phyloP scores from a whole-genome alignment of 331 rosid species.

The Acacia concinna region DNA sequence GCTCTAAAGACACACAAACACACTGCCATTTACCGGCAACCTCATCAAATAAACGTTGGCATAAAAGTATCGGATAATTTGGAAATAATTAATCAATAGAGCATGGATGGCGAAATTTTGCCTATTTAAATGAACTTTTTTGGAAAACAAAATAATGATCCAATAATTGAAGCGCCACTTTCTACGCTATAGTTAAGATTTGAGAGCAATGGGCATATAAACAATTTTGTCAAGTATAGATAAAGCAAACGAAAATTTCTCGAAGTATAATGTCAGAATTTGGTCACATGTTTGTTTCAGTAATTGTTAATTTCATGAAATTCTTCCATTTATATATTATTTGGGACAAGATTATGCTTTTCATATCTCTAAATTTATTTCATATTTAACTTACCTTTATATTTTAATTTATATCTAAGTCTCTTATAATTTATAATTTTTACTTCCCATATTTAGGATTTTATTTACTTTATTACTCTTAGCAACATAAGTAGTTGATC shows the following conservation, averaged over 20 bases:
- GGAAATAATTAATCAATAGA: neutral
- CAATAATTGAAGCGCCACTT: too few relatives aligned
- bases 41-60: neutral
- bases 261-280: neutral
- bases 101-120: neutral
- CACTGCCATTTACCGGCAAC: too few relatives aligned
- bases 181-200: neutral
- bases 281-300: neutral
- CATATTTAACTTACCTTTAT: too few relatives aligned
- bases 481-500: too few relatives aligned
- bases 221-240: too few relatives aligned
- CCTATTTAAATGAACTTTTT: neutral
- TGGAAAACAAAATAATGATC: too few relatives aligned
- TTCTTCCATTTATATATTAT: neutral
- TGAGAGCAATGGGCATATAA: neutral
- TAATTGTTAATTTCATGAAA: neutral
- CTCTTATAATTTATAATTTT: too few relatives aligned
- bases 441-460: too few relatives aligned
- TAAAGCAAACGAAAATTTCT: neutral
- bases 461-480: too few relatives aligned
- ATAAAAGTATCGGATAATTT: neutral
- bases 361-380: neutral
- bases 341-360: neutral
- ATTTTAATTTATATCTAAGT: too few relatives aligned
- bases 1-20: neutral